A percentile compares a stretch with the other conserved stretches of the same genome.
These are phyloP conservation scores for Boletellus dicymbophilus DNA, from an alignment of 1,284 basidiomycete species.

Conservation along the genomic window DNA sequence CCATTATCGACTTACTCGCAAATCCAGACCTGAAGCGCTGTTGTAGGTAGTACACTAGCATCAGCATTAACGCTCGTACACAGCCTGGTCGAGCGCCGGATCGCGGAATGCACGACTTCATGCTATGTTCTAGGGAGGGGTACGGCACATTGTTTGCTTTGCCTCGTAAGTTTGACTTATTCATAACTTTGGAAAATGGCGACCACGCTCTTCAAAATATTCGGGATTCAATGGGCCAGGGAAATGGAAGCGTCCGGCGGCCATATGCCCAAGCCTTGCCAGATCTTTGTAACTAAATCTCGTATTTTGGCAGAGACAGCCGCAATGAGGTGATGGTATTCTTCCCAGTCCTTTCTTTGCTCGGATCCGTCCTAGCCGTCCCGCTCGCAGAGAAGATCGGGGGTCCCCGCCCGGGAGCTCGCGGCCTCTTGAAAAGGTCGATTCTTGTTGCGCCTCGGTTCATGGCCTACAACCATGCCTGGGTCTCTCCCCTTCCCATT, in stretches of 20 bases:
- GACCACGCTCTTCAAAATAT: constrained; percentile 74
- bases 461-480: constrained; percentile 45
- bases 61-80: not conserved
- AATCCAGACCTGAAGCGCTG: constrained; percentile 49
- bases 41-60: constrained; percentile 57
- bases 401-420: constrained; percentile 6
- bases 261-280: constrained; percentile 49
- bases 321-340: too few relatives aligned
- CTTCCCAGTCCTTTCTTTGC: not conserved
- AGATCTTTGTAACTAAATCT: constrained; percentile 75
- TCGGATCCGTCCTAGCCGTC: not conserved
- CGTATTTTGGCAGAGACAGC: constrained; percentile 64
- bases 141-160: constrained; percentile 69
- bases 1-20: constrained; percentile 40
- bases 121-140: constrained; percentile 73
- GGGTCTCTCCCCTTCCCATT: constrained; percentile 36
- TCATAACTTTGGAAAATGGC: constrained; percentile 64
- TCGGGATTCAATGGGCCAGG: constrained; percentile 59
- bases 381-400: constrained; percentile 9
- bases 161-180: constrained; percentile 1
- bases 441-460: constrained; percentile 38
- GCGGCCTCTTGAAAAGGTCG: constrained; percentile 12
- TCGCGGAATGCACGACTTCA: constrained; percentile 60
- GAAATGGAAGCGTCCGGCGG: constrained; percentile 26
- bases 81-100: constrained; percentile 58